Percentiles rank a stretch among this genome's conserved stretches.
These are phyloP conservation scores for Aechmea fasciata DNA, from an alignment of 176 grass and related monocot genomes.

Conservation along the genomic window DNA sequence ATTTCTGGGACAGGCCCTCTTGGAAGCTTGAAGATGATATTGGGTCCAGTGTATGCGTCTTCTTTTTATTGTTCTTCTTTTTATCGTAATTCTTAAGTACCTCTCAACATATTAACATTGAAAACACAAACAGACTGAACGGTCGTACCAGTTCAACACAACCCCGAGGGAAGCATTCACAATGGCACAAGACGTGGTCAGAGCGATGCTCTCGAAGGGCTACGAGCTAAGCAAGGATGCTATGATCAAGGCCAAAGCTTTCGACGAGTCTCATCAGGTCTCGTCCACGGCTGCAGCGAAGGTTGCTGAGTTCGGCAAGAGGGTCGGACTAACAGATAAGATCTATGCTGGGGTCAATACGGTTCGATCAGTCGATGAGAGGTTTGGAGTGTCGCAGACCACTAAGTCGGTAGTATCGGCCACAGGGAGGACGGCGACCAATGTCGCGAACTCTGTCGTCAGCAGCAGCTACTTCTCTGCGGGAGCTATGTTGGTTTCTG, in stretches of 20 bases:
- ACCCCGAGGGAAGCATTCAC: conserved; percentile 69
- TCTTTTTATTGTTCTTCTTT: not conserved
- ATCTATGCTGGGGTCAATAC: conserved; percentile 62
- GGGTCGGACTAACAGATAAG: conserved; percentile 65
- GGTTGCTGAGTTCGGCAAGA: conserved; percentile 75
- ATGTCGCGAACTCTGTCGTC: conserved; percentile 46
- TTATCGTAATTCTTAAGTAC: not conserved
- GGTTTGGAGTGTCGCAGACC: conserved; percentile 46
- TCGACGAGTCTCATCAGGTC: conserved; percentile 68
- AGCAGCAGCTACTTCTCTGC: conserved; percentile 91
- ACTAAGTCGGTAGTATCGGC: conserved; percentile 57
- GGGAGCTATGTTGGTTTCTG: conserved; percentile 77
- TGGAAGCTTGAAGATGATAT: conserved; percentile 58
- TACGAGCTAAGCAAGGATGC: conserved; percentile 86
- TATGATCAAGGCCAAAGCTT: conserved; percentile 70
- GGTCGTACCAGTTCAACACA: conserved; percentile 47
- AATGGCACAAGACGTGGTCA: conserved; percentile 74
- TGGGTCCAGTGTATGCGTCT: conserved; percentile 47
- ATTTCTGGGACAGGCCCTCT: conserved; percentile 62
- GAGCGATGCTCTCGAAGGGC: conserved; percentile 66
- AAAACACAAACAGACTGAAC: conserved; percentile 36
- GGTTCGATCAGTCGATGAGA: conserved; percentile 65
- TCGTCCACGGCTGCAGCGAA: conserved; percentile 53
- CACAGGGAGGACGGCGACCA: conserved; percentile 54
- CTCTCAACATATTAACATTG: not conserved